Conservation (phyloP, 1,284 basidiomycete genomes). For the Naganishia sp. region DNA sequence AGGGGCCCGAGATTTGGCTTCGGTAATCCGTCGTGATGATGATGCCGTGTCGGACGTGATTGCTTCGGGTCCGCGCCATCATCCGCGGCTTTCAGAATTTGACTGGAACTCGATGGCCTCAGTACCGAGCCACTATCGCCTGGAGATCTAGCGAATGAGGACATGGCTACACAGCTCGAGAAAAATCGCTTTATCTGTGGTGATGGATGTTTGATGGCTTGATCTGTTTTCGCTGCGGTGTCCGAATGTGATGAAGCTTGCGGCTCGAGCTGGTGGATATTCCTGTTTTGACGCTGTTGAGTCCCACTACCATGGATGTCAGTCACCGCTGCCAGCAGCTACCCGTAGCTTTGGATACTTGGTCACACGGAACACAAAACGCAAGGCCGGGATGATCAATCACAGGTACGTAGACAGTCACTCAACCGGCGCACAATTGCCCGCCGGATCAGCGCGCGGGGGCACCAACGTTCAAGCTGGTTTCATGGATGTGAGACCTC, state of each 20-base stretch:
- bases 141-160: not conserved
- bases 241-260: too few relatives aligned
- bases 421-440: not conserved
- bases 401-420: constrained; percentile 1
- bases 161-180: not conserved
- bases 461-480: too few relatives aligned
- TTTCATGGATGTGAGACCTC: constrained; percentile 4
- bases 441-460: too few relatives aligned
- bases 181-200: not conserved
- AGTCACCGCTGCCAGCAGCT: too few relatives aligned
- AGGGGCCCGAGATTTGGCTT: constrained; percentile 11
- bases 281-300: too few relatives aligned
- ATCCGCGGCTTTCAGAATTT: not conserved
- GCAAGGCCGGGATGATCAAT: too few relatives aligned
- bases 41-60: not conserved
- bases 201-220: not conserved
- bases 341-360: too few relatives aligned
- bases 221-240: too few relatives aligned
- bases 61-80: not conserved
- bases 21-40: constrained; percentile 5
- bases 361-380: too few relatives aligned
- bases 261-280: too few relatives aligned
- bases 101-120: not conserved
- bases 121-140: not conserved
- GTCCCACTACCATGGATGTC: too few relatives aligned